A percentile compares a stretch with the other conserved stretches of the same genome.
These are phyloP conservation scores for Cicer yamashitae DNA, from an alignment of 306 rosid genomes.

Conservation along the genomic window DNA sequence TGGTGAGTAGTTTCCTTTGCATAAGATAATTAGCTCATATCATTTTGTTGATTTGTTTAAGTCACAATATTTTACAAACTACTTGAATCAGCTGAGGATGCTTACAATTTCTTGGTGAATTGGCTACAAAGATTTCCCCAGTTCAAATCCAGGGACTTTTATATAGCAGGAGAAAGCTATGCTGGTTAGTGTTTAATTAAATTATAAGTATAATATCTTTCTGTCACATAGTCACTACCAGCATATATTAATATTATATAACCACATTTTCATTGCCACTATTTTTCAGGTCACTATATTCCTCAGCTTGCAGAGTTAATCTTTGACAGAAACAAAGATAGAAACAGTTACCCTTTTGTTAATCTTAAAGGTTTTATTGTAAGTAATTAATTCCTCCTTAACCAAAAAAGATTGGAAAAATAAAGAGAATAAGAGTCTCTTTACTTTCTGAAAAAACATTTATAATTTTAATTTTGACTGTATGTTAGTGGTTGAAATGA, in stretches of 20 bases:
- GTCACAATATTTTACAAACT: conserved; percentile 25
- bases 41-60: background rate
- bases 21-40: background rate
- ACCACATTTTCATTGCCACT: background rate
- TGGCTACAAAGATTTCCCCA: conserved; percentile 66
- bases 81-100: conserved; percentile 58
- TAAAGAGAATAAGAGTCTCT: background rate
- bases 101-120: conserved; percentile 66
- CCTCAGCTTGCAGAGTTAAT: conserved; percentile 65
- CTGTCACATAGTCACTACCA: background rate
- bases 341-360: conserved; percentile 47
- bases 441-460: no score
- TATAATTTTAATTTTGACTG: no score
- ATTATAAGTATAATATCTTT: background rate
- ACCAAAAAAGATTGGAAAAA: background rate
- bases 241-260: background rate
- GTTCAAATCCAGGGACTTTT: conserved; percentile 56
- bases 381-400: conserved; percentile 48
- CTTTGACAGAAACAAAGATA: conserved; percentile 57
- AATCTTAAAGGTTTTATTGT: conserved; percentile 68
- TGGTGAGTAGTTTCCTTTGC: conserved; percentile 53
- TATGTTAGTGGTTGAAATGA: no score
- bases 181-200: conserved; percentile 48
- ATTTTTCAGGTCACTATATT: conserved; percentile 60
- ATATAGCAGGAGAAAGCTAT: conserved; percentile 68